These are phyloP conservation scores for Zygnema cylindricum DNA, from an alignment of 139 green algal species.

Conservation along the genomic window DNA sequence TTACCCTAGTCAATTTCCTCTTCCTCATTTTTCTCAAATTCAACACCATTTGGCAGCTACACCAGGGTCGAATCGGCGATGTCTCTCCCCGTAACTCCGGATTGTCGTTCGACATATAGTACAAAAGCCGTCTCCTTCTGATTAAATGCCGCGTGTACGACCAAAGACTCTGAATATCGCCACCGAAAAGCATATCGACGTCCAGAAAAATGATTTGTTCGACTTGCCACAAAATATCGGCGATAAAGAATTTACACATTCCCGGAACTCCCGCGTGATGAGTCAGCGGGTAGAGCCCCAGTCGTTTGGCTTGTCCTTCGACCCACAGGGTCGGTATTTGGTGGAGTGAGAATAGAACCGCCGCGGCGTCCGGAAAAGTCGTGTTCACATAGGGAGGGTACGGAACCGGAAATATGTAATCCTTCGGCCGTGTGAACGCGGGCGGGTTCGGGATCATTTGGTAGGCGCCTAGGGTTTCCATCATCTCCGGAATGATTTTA, in stretches of 20 bases:
- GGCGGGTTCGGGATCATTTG: neutral
- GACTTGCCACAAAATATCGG: constrained; percentile 35
- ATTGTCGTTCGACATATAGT: constrained; percentile 44
- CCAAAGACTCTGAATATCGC: constrained; percentile 33
- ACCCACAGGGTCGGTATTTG: constrained; percentile 17
- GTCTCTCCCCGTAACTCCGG: neutral
- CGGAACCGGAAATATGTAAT: neutral
- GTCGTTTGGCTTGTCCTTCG: constrained; percentile 11
- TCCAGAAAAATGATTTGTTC: constrained; percentile 33
- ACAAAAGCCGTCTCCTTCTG: constrained; percentile 14
- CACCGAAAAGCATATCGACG: constrained; percentile 37
- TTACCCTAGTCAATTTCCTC: constrained; percentile 28
- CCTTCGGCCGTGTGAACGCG: neutral
- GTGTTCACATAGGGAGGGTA: neutral
- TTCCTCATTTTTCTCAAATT: constrained; percentile 25
- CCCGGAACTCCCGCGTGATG: constrained; percentile 40
- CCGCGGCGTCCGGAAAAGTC: neutral
- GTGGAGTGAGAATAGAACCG: constrained; percentile 35
- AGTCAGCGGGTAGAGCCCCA: constrained; percentile 18
- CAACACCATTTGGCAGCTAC: too few species aligned
- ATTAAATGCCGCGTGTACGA: constrained; percentile 31
- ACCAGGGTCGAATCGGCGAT: neutral
- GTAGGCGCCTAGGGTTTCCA: neutral
- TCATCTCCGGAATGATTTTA: neutral
- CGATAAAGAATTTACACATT: constrained; percentile 52